phyloP scores from a whole-genome alignment of 768 basidiomycete genomes.

The Termitomyces heimii region DNA sequence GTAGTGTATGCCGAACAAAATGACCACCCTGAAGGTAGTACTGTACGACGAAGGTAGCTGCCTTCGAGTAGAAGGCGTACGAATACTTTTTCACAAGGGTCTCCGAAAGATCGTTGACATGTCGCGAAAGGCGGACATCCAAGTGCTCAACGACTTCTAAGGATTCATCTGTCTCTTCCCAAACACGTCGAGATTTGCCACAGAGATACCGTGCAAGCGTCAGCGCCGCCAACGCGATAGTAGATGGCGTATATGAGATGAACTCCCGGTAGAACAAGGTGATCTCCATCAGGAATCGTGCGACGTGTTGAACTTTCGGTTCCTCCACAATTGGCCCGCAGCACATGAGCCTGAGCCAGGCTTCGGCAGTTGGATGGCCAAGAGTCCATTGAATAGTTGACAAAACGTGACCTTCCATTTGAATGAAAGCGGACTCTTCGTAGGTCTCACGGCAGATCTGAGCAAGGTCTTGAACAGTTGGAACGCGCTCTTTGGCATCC shows the following conservation, averaged over 20 bases:
- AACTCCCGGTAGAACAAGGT: constrained; percentile 98
- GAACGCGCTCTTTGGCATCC: constrained; percentile 97
- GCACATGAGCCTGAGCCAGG: constrained; percentile 87
- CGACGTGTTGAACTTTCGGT: constrained; percentile 87
- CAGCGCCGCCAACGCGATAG: constrained; percentile 85
- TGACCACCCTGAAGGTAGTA: constrained; percentile 89
- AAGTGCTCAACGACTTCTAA: constrained; percentile 80
- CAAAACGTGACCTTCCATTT: constrained; percentile 98
- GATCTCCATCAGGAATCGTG: constrained; percentile 98
- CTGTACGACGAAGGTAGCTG: constrained; percentile 88
- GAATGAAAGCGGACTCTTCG: constrained; percentile 95
- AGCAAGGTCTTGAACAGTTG: constrained; percentile 89
- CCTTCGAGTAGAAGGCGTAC: constrained; percentile 93
- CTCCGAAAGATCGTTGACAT: constrained; percentile 90
- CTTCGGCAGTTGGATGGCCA: constrained; percentile 96
- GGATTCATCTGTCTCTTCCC: constrained; percentile 82
- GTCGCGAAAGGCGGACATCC: constrained; percentile 80
- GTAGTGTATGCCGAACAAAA: constrained; percentile 44
- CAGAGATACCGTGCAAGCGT: constrained; percentile 87
- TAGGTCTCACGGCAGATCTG: constrained; percentile 96
- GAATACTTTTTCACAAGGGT: constrained; percentile 99
- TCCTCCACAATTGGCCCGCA: constrained; percentile 76
- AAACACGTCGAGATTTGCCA: constrained; percentile 67
- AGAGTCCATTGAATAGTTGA: constrained; percentile 95
- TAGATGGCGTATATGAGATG: constrained; percentile 76